Evolutionary conservation across 805 yeast species (phyloP), one percentile per base, ranked within the genome.

Genomic region (Suhomyces xylopsoci): DNA sequence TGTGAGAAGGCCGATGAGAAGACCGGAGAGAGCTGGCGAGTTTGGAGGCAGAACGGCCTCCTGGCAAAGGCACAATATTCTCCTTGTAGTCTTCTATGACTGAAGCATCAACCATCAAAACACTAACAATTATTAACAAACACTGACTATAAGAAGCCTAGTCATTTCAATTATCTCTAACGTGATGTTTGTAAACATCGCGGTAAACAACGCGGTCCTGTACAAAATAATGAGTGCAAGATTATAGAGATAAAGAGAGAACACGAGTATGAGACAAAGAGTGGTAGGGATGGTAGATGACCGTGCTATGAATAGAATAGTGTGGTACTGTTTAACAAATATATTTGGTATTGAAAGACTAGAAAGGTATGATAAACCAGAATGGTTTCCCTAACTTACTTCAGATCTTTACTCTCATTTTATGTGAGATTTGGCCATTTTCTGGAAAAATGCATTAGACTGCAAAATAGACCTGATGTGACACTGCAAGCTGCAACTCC

Each of bases 31-130:
- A 67, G 30, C 74, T 69, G 1, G 80, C 78, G 26, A 90, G 70
- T 7, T 82, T 77, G 32, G 70, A 59, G 0, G 85, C 96, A 0
- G 93, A 83, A 44, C 92, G 74, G 2, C 97, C 97, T 15, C 80
- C 82, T 2, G 69, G 70, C 22, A 83, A 62, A 0, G 93, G 90
- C 60, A 76, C 76, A 5, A 91, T 84, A 62, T 89, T 89, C 65
- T 89, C 96, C 68, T 91, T 91, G 51, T 87, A 86, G 17, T 59
- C 63, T 52, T 74, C 78, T 41, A 74, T 50, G 19, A 62, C 46
- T 28, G 47, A 34, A 12, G 44, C 47, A 14, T 48, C 20, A 22
- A 8, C 10, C 38, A 9, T 6, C 9, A 32, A 3, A n/a, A 14
- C 17, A 32, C 51, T n/a, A 22, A 8, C 10, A 47, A 7, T 2